Percentiles rank a stretch among this genome's conserved stretches.
Evolutionary conservation across 768 basidiomycete species (phyloP).

Genomic region (Tylopilus sp.): DNA sequence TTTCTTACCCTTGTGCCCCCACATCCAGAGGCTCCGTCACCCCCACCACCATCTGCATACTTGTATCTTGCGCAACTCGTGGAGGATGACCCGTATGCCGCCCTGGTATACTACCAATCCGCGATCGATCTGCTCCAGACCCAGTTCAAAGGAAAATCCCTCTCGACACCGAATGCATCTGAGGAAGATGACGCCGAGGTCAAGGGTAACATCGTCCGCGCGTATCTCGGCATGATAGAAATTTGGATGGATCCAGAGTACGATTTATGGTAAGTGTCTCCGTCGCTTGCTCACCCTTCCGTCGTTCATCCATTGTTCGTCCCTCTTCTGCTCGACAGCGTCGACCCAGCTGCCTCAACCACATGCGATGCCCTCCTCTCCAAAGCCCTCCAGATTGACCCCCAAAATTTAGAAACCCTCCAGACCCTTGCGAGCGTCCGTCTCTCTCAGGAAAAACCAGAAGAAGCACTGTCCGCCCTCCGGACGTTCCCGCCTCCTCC

Average conservation of each 20-base stretch:
- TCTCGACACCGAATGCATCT: slow-evolving; percentile 34
- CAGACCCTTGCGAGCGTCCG: slow-evolving; percentile 82
- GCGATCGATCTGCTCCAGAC: slow-evolving; percentile 67
- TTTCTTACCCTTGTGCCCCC: slow-evolving; percentile 62
- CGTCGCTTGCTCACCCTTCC: neutral
- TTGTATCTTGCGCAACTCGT: slow-evolving; percentile 86
- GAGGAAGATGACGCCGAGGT: slow-evolving; percentile 43
- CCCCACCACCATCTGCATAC: slow-evolving; percentile 73
- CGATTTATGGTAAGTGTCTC: slow-evolving; percentile 70
- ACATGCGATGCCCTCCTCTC: slow-evolving; percentile 76
- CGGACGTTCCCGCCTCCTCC: slow-evolving; percentile 19
- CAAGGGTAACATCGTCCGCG: slow-evolving; percentile 67
- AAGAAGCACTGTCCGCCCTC: slow-evolving; percentile 61
- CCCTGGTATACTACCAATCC: slow-evolving; percentile 75
- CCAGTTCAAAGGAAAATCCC: slow-evolving; percentile 75
- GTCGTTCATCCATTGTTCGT: neutral
- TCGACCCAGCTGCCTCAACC: slow-evolving; percentile 76
- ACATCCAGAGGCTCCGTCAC: slow-evolving; percentile 51
- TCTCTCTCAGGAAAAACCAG: slow-evolving; percentile 80
- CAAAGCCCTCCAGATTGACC: slow-evolving; percentile 70
- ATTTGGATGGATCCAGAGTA: slow-evolving; percentile 94
- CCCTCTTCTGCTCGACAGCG: slow-evolving; percentile 44
- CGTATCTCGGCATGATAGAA: slow-evolving; percentile 85
- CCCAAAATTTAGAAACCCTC: slow-evolving; percentile 74
- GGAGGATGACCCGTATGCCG: slow-evolving; percentile 70